Evolutionary conservation across 805 yeast species (phyloP).

Genomic region (Saturnispora quitensis): DNA sequence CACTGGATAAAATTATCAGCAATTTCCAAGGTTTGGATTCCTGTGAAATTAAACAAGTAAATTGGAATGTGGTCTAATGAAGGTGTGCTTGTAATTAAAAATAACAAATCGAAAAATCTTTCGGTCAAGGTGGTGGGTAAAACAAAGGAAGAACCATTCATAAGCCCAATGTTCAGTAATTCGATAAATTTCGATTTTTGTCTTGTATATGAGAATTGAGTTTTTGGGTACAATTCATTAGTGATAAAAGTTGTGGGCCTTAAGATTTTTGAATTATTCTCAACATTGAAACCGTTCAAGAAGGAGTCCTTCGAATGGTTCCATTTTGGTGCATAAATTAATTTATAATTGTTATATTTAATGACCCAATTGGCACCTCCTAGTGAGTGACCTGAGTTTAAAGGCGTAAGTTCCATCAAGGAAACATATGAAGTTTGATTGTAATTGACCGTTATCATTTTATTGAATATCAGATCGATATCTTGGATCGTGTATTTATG

Average conservation of each 20-base stretch:
- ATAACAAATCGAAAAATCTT: conserved; percentile 69
- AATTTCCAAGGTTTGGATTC: conserved; percentile 66
- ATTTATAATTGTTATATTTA: conserved; percentile 54
- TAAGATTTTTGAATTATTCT: conserved; percentile 46
- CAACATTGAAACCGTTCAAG: conserved; percentile 53
- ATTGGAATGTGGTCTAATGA: conserved; percentile 45
- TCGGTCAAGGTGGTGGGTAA: conserved; percentile 78
- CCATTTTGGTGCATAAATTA: conserved; percentile 91
- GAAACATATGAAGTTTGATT: conserved; percentile 53
- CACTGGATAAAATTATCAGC: conserved; percentile 91
- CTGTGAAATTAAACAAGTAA: conserved; percentile 66
- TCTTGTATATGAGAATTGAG: conserved; percentile 49
- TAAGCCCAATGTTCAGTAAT: conserved; percentile 55
- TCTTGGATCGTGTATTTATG: conserved; percentile 36
- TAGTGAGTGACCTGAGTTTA: conserved; percentile 83
- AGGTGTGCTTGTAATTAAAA: conserved; percentile 21
- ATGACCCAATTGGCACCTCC: conserved; percentile 92
- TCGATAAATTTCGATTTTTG: conserved; percentile 57
- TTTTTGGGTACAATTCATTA: conserved; percentile 52
- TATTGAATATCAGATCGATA: conserved; percentile 42
- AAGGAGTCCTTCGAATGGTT: conserved; percentile 87
- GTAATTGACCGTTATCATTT: conserved; percentile 59
- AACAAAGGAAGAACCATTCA: conserved; percentile 71
- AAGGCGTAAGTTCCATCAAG: conserved; percentile 56
- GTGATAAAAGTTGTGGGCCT: conserved; percentile 83